Evolutionary conservation across 768 basidiomycete genomes (phyloP).

Genomic region (Lactifluus rugatus): DNA sequence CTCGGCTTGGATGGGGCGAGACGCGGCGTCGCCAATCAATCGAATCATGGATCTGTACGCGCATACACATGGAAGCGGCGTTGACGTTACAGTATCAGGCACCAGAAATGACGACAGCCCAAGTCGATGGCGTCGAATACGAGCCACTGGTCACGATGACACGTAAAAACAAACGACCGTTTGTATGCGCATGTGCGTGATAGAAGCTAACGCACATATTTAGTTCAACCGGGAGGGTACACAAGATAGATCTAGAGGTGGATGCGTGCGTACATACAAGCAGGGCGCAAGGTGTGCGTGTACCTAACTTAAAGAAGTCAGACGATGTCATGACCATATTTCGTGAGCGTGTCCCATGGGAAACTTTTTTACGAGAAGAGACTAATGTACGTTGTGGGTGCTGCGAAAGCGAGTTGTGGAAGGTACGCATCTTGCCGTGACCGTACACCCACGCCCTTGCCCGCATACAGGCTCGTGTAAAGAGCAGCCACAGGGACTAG

Average conservation of each 20-base stretch:
- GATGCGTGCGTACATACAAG: not conserved
- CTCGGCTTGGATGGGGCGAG: slow-evolving; percentile 4
- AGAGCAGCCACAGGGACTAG: not conserved
- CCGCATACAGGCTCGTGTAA: not conserved
- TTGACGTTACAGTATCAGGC: not conserved
- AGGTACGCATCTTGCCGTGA: not conserved
- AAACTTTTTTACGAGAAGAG: not conserved
- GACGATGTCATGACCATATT: not conserved
- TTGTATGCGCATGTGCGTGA: not conserved
- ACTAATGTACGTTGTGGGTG: not conserved
- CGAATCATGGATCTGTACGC: not conserved
- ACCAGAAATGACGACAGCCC: slow-evolving; percentile 1
- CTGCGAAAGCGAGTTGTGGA: not conserved
- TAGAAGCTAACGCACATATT: not conserved
- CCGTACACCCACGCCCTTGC: not conserved
- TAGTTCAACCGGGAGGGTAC: not conserved
- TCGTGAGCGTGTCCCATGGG: not conserved
- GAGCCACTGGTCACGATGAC: not conserved
- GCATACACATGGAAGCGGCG: not conserved
- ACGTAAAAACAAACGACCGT: not conserved
- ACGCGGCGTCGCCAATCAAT: slow-evolving; percentile 2
- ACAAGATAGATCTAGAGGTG: not conserved
- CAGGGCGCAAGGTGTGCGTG: not conserved
- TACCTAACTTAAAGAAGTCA: too few relatives aligned
- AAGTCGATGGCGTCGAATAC: not conserved